These are phyloP conservation scores for Speleostelium caveatum DNA, from an alignment of 78 protist species.

Conservation along the genomic window DNA sequence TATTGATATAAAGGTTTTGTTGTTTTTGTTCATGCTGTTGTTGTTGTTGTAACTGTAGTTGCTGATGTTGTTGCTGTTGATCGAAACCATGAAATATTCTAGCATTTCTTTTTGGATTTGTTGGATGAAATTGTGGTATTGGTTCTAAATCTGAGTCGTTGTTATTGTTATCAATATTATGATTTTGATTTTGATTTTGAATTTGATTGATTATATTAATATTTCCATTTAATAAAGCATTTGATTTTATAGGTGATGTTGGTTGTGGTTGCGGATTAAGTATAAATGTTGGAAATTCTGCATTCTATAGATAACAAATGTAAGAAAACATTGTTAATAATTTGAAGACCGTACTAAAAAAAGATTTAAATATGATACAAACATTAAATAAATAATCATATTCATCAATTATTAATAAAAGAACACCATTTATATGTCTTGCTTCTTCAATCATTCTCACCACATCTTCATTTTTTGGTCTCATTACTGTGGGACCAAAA, in stretches of 20 bases:
- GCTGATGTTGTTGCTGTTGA: not conserved
- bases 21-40: not conserved
- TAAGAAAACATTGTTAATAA: not conserved
- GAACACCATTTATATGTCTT: slow-evolving; percentile 67
- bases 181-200: too few relatives aligned
- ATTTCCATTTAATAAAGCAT: too few relatives aligned
- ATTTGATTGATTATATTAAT: too few relatives aligned
- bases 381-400: slow-evolving; percentile 68
- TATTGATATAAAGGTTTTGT: not conserved
- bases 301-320: not conserved
- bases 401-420: slow-evolving; percentile 68
- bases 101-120: slow-evolving; percentile 40
- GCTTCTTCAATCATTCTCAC: slow-evolving; percentile 76
- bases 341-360: too few relatives aligned
- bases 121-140: not conserved
- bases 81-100: slow-evolving; percentile 2
- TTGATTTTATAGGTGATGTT: too few relatives aligned
- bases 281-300: slow-evolving; percentile 46
- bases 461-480: slow-evolving; percentile 67
- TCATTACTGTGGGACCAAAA: slow-evolving; percentile 83
- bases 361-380: too few relatives aligned
- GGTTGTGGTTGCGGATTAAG: too few relatives aligned
- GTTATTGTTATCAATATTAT: too few relatives aligned
- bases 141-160: too few relatives aligned
- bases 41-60: not conserved